Evolutionary conservation across 2,329 filamentous ascomycete genomes (phyloP), one percentile per base, ranked within the genome.

Genomic region (Pseudopyrenochaeta lycopersici): DNA sequence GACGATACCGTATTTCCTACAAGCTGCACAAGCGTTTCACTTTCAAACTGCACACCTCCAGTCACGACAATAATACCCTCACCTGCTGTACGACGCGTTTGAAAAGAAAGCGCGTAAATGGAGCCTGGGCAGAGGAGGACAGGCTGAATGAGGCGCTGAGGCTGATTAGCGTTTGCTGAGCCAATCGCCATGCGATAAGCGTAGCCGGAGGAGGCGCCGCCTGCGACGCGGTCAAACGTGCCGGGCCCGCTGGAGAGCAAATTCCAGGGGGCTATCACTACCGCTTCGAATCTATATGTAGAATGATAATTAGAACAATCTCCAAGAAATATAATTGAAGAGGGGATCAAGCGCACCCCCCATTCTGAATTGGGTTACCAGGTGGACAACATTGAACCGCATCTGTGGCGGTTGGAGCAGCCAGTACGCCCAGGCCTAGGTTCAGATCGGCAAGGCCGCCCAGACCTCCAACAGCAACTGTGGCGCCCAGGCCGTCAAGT

Each of bases 111-210:
- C 9, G 46, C 2, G 31, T 49, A 49, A 2, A 23, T 42, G 6
- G 35, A 31, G n/a, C 29, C 29, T 12, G 46, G 46, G 27, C 46
- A 49, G 17, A 42, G 36, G 15, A 35, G 14, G n/a, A 49, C 29
- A 6, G 46, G 23, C 38, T 49, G 36, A 7, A 49, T 29, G 11
- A 49, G n/a, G 5, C 46, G 46, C 18, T 42, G 46, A 4, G 46
- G 46, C 12, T 41, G 27, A 12, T 41, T 41, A 3, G 46, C 36
- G 32, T 42, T 42, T 23, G 29, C 7, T 6, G 18, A 12, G 11
- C 33, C 46, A 29, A 49, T 49, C 35, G 21, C 29, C 12, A 49
- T 32, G 18, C 39, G 31, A 23, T 49, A 49, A n/a, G 23, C 23
- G 15, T 32, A 21, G 15, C 10, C 9, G 4, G 27, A 31, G 45